Evolutionary conservation across 2,329 filamentous ascomycete species (phyloP), one percentile per base, ranked within the genome.

Genomic region (Aspergillus sp.): DNA sequence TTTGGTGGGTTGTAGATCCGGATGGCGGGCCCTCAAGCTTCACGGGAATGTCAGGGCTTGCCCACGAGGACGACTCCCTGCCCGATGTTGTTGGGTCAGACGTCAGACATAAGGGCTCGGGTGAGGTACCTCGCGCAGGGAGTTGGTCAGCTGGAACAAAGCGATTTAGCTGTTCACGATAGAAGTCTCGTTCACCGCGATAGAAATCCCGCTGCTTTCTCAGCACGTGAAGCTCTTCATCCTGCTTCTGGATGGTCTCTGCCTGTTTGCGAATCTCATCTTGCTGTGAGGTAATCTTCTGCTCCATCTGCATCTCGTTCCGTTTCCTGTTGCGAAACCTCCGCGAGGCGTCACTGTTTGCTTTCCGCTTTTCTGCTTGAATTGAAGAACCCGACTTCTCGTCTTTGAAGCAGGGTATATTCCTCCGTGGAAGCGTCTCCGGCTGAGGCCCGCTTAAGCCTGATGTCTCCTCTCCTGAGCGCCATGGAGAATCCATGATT

Each of bases 261-360:
- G 65, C 57, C 19, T 74, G 71, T 30, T 70, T 71, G 43, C 71
- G 74, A 23, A 78, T 73, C 58, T 79, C 73, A 1, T 80, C 76
- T 53, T 76, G 72, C 54, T 78, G 73, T 13, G 72, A 68, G 8
- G 66, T 68, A 25, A 79, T 69, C 17, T 73, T 76, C 63, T 77
- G 74, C 60, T 76, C 73, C 59, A 79, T 72, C 61, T 77, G 76
- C 62, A 74, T 66, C 57, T 79, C 77, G 23, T 75, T 77, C 47
- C 77, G 73, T 61, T 80, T 80, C 30, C 77, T 73, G 47, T 79
- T 76, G 41, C 78, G 75, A 61, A 79, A 79, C 23, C 78, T 66
- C 51, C 76, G 69, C 2, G 77, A 80, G 2, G 78, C 78, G 56
- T 76, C 73, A 54, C 78, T 79, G 67, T 80, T 80, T 3, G 77